Conservation (phyloP, 2,329 filamentous ascomycete genomes). For the Hymenoscyphus salicellus region DNA sequence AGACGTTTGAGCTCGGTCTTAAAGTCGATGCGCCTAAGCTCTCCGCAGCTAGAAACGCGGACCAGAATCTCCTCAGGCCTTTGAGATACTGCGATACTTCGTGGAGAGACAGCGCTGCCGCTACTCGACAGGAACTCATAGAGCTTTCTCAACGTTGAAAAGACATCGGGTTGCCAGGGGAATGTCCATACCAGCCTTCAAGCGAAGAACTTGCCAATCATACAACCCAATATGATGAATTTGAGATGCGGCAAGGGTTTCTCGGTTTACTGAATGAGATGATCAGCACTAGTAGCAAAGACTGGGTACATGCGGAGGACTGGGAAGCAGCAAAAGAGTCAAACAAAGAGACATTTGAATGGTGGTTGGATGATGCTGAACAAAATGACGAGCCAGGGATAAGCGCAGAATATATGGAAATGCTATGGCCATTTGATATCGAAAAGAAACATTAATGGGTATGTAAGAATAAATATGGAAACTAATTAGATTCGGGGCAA, state of each 20-base stretch:
- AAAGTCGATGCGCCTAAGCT: constrained; percentile 36
- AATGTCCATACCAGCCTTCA: constrained; percentile 33
- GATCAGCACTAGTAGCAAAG: constrained; percentile 21
- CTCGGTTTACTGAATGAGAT: constrained; percentile 14
- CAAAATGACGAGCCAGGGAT: constrained; percentile 1
- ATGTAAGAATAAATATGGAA: background rate
- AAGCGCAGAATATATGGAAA: constrained; percentile 8
- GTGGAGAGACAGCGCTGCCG: constrained; percentile 42
- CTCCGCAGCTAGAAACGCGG: constrained; percentile 34
- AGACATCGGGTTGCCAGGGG: constrained; percentile 38
- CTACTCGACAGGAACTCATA: constrained; percentile 42
- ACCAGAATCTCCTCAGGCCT: constrained; percentile 39
- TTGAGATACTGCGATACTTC: constrained; percentile 42
- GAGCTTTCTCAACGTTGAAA: constrained; percentile 38
- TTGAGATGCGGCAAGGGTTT: constrained; percentile 21
- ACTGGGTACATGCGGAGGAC: constrained; percentile 24
- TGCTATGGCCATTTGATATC: constrained; percentile 4
- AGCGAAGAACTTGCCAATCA: constrained; percentile 22
- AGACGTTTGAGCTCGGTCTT: constrained; percentile 37
- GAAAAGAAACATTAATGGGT: background rate
- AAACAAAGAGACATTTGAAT: constrained; percentile 4
- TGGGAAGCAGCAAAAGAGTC: constrained; percentile 21
- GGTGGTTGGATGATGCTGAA: constrained; percentile 5
- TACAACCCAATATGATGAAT: constrained; percentile 19
- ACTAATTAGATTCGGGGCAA: background rate